Evolutionary conservation across 495 filamentous ascomycete genomes (phyloP).

Genomic region (Cercophora newfieldiana): DNA sequence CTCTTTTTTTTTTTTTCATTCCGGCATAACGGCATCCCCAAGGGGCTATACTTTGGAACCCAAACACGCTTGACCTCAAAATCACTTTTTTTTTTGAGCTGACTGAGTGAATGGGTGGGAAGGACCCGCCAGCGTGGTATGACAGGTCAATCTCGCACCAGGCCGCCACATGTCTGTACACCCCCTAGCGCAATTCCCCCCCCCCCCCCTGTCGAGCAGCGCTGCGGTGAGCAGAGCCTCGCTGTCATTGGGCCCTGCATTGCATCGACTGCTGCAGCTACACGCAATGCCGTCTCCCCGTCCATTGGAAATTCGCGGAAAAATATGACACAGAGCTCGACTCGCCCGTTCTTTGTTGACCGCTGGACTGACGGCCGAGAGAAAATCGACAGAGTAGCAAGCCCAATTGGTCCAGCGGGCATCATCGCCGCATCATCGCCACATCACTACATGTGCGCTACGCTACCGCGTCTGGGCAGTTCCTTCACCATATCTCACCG

Average conservation of each 20-base stretch:
- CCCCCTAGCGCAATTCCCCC: not conserved
- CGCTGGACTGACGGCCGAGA: not conserved
- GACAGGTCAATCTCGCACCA: constrained; percentile 8
- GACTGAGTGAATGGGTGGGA: not conserved
- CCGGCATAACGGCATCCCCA: not conserved
- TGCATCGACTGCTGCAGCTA: not conserved
- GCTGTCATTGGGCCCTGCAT: constrained; percentile 18
- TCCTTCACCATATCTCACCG: not conserved
- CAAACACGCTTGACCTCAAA: not conserved
- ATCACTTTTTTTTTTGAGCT: not conserved
- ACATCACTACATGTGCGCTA: not conserved
- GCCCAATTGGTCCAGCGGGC: not conserved
- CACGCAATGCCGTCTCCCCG: not conserved
- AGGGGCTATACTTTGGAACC: too few species aligned
- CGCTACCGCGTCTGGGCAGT: not conserved
- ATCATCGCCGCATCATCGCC: too few species aligned
- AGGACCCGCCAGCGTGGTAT: not conserved
- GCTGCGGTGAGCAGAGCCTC: constrained; percentile 16
- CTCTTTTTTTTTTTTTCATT: not conserved
- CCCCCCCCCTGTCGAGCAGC: not conserved
- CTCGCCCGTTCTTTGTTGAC: not conserved
- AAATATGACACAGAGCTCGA: not conserved
- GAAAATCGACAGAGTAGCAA: not conserved
- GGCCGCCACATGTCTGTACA: constrained; percentile 1
- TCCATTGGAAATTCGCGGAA: too few species aligned